Conservation (phyloP, 2,329 filamentous ascomycete genomes). For the Fusarium cyanostomum region DNA sequence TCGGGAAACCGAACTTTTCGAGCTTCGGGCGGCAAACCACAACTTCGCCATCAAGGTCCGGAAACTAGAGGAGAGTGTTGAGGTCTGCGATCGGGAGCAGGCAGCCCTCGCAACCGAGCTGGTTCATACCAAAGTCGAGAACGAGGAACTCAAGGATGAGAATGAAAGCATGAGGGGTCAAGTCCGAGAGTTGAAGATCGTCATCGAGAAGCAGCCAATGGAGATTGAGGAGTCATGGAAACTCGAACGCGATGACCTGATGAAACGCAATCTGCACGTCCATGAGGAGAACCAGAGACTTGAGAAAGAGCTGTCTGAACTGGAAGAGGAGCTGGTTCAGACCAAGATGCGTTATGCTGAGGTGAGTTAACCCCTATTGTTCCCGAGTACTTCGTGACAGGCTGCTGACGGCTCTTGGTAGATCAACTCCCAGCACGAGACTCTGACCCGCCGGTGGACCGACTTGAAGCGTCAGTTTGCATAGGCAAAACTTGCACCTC, state of each 20-base stretch:
- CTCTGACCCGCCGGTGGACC: conserved; percentile 78
- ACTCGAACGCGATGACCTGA: conserved; percentile 87
- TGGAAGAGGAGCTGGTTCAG: conserved; percentile 90
- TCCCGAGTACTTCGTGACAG: background rate
- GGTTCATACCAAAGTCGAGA: conserved; percentile 91
- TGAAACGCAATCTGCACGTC: conserved; percentile 91
- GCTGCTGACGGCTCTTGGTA: conserved; percentile 48
- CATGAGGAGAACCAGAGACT: conserved; percentile 90
- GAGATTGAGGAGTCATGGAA: conserved; percentile 86
- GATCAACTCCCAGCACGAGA: conserved; percentile 77
- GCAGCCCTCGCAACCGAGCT: conserved; percentile 90
- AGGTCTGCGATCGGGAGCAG: conserved; percentile 90
- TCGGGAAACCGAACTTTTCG: conserved; percentile 81
- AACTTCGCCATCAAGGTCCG: conserved; percentile 81
- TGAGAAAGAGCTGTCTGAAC: conserved; percentile 89
- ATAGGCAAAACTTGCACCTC: conserved; percentile 35
- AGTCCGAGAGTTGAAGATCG: conserved; percentile 82
- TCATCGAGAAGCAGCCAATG: conserved; percentile 88
- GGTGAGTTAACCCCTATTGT: conserved; percentile 66
- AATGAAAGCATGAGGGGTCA: conserved; percentile 89
- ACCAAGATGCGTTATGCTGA: conserved; percentile 97
- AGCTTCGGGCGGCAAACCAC: conserved; percentile 72
- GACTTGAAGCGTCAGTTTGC: conserved; percentile 72
- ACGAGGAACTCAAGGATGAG: conserved; percentile 86
- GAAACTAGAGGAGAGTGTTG: conserved; percentile 84